phyloP scores from a whole-genome alignment of 768 basidiomycete species.

The Lyophyllum shimeji region DNA sequence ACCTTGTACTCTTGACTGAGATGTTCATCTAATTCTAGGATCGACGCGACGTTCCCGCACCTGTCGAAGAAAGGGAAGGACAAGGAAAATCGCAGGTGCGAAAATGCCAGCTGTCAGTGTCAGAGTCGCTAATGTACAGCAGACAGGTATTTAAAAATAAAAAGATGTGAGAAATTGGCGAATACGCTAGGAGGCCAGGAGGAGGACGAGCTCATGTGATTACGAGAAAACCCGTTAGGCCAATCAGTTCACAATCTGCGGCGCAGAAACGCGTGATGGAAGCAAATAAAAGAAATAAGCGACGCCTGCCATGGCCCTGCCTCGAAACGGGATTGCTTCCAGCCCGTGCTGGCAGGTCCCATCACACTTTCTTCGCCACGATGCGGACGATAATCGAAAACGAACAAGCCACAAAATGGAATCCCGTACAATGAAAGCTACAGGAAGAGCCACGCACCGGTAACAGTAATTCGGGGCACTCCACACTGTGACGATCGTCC shows the following conservation, averaged over 20 bases:
- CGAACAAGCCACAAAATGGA: not conserved
- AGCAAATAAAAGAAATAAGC: not conserved
- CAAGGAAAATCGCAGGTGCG: too few species aligned
- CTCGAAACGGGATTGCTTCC: too few species aligned
- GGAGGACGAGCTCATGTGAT: not conserved
- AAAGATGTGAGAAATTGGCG: not conserved
- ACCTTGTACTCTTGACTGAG: conserved; percentile 95
- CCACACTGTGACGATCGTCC: conserved; percentile 96
- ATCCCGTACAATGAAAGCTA: conserved; percentile 1
- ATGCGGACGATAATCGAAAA: not conserved
- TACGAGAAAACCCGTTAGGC: not conserved
- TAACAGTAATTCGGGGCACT: conserved; percentile 99
- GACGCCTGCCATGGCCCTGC: not conserved
- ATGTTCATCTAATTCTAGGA: conserved; percentile 91
- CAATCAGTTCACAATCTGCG: not conserved
- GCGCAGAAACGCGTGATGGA: not conserved
- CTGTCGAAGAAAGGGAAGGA: conserved; percentile 38
- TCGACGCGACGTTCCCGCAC: conserved; percentile 95
- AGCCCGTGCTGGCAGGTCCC: not conserved
- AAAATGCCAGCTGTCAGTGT: conserved; percentile 8
- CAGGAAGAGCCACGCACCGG: conserved; percentile 54
- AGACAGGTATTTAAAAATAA: not conserved
- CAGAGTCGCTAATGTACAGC: too few species aligned
- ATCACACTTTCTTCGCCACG: not conserved
- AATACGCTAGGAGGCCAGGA: not conserved